phyloP scores from a whole-genome alignment of 2,329 filamentous ascomycete species.

The Drechslerella stenobrocha region DNA sequence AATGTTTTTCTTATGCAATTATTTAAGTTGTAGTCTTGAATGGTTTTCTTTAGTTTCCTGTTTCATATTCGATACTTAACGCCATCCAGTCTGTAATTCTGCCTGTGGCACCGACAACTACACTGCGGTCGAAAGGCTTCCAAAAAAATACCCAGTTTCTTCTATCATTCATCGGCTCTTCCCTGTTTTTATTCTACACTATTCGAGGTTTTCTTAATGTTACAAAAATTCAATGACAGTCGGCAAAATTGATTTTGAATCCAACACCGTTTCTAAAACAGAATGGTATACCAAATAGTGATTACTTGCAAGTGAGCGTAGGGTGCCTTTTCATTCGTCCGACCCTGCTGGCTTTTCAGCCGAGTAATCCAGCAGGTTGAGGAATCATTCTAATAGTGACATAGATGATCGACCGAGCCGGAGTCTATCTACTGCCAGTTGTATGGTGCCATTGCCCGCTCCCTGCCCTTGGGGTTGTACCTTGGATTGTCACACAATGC shows the following conservation, averaged over 20 bases:
- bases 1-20: background rate
- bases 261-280: too few relatives aligned
- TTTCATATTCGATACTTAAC: slow-evolving; percentile 21
- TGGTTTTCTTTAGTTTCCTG: slow-evolving; percentile 9
- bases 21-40: background rate
- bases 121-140: slow-evolving; percentile 39
- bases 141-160: background rate
- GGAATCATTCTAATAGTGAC: too few relatives aligned
- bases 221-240: background rate
- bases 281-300: too few relatives aligned
- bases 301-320: too few relatives aligned
- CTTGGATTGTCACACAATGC: slow-evolving; percentile 52
- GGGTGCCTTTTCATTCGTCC: too few relatives aligned
- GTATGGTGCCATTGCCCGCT: slow-evolving; percentile 54
- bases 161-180: slow-evolving; percentile 3
- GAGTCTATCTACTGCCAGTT: slow-evolving; percentile 9
- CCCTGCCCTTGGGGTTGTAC: slow-evolving; percentile 53
- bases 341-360: too few relatives aligned
- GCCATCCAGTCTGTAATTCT: slow-evolving; percentile 22
- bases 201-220: background rate
- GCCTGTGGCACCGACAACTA: slow-evolving; percentile 41
- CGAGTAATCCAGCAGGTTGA: too few relatives aligned
- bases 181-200: background rate
- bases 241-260: background rate
- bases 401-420: too few relatives aligned